phyloP scores from a whole-genome alignment of 2,329 filamentous ascomycete species.

The Amphichorda felina region DNA sequence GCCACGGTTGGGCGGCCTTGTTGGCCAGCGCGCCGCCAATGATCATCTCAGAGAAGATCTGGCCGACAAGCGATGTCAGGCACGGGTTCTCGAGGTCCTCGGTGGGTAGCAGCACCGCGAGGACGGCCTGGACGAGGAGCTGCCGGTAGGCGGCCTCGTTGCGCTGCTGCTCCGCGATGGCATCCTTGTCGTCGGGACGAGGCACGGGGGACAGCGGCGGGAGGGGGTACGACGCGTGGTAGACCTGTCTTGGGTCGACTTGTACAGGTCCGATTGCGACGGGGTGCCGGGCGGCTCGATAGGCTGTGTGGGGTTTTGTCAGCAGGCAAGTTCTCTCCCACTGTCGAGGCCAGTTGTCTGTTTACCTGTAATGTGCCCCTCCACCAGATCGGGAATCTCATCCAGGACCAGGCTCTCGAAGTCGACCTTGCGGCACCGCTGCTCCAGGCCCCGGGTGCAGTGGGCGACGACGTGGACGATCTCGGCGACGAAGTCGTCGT shows the following conservation, averaged over 20 bases:
- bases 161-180: constrained; percentile 49
- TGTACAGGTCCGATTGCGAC: constrained; percentile 46
- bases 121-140: constrained; percentile 68
- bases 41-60: constrained; percentile 84
- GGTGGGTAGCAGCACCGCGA: constrained; percentile 78
- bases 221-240: constrained; percentile 74
- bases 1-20: constrained; percentile 76
- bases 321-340: neutral
- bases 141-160: constrained; percentile 82
- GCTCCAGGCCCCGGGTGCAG: constrained; percentile 77
- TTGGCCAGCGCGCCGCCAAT: constrained; percentile 71
- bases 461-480: constrained; percentile 86
- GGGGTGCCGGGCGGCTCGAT: constrained; percentile 53
- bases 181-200: constrained; percentile 33
- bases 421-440: constrained; percentile 72
- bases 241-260: constrained; percentile 55
- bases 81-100: constrained; percentile 87
- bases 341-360: neutral
- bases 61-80: constrained; percentile 69
- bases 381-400: constrained; percentile 72
- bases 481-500: constrained; percentile 79
- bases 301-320: constrained; percentile 40
- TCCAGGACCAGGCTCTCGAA: constrained; percentile 74
- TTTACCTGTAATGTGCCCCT: constrained; percentile 67
- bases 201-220: constrained; percentile 73